These are phyloP conservation scores for Tolypocladium tropicale DNA, from an alignment of 2,329 filamentous ascomycete species.

Conservation along the genomic window DNA sequence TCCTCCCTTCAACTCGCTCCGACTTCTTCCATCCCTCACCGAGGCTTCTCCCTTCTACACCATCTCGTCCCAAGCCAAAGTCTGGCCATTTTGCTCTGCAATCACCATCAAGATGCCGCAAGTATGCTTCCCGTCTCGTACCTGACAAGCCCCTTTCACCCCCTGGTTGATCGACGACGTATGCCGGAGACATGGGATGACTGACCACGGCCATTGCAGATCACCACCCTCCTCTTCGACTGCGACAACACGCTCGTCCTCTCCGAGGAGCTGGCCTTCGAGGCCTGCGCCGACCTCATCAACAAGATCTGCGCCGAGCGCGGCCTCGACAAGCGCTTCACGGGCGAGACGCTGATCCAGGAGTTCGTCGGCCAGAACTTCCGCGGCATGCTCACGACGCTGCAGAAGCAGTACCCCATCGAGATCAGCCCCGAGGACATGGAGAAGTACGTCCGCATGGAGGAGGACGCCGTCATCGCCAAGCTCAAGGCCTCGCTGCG, in stretches of 20 bases:
- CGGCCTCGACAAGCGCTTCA: constrained; percentile 58
- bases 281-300: constrained; percentile 80
- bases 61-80: not conserved
- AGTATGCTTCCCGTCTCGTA: not conserved
- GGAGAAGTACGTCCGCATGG: constrained; percentile 61
- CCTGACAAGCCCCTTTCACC: not conserved
- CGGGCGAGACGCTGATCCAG: constrained; percentile 64
- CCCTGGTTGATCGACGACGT: not conserved
- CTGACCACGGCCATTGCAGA: constrained; percentile 19
- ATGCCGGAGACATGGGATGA: not conserved
- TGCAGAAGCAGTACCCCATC: constrained; percentile 70
- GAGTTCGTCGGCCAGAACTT: constrained; percentile 95
- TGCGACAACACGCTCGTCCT: constrained; percentile 89
- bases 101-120: not conserved
- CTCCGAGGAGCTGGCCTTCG: constrained; percentile 83
- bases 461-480: constrained; percentile 75
- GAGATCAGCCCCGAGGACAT: constrained; percentile 56
- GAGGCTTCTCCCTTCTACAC: not conserved
- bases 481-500: constrained; percentile 60
- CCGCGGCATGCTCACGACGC: constrained; percentile 74
- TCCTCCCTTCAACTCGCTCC: not conserved
- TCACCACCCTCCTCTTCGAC: constrained; percentile 65
- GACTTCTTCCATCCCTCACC: not conserved
- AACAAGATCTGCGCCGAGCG: constrained; percentile 71
- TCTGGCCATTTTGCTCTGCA: not conserved